A percentile compares a stretch with the other conserved stretches of the same genome.
Conservation (phyloP, 2,329 filamentous ascomycete genomes). For the Gliomastix tumulicola region DNA sequence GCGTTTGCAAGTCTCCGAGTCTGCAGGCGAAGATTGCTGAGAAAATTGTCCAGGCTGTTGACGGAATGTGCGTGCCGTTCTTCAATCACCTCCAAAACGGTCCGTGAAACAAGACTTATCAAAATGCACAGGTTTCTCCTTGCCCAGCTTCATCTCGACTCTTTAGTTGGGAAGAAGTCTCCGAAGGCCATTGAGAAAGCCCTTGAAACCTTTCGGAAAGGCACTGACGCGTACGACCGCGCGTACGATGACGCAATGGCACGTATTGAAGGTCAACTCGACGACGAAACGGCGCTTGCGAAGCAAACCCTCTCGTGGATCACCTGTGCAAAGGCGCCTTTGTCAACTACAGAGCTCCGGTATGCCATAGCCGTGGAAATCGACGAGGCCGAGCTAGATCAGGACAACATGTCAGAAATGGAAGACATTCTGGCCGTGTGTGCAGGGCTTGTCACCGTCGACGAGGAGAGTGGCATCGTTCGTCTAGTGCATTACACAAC, state of each 20-base stretch:
- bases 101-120: too few species aligned
- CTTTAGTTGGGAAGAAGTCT: slow-evolving; percentile 11
- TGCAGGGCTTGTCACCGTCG: slow-evolving; percentile 31
- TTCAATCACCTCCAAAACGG: too few species aligned
- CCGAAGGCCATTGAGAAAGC: slow-evolving; percentile 20
- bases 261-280: slow-evolving; percentile 29
- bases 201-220: slow-evolving; percentile 19
- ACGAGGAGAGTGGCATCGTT: slow-evolving; percentile 26
- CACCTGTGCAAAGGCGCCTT: slow-evolving; percentile 20
- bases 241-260: slow-evolving; percentile 34
- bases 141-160: slow-evolving; percentile 11
- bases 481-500: slow-evolving; percentile 37
- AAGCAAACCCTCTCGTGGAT: slow-evolving; percentile 32
- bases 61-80: not conserved
- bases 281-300: slow-evolving; percentile 23
- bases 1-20: not conserved
- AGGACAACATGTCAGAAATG: slow-evolving; percentile 22
- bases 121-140: slow-evolving; percentile 11
- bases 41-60: not conserved
- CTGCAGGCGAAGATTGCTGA: not conserved
- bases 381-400: slow-evolving; percentile 16
- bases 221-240: slow-evolving; percentile 20
- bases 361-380: slow-evolving; percentile 31
- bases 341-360: slow-evolving; percentile 26
- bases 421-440: slow-evolving; percentile 27